A percentile compares a stretch with the other conserved stretches of the same genome.
Conservation (phyloP, 371 early-diverging fungal genomes). For the Mortierella sp. region DNA sequence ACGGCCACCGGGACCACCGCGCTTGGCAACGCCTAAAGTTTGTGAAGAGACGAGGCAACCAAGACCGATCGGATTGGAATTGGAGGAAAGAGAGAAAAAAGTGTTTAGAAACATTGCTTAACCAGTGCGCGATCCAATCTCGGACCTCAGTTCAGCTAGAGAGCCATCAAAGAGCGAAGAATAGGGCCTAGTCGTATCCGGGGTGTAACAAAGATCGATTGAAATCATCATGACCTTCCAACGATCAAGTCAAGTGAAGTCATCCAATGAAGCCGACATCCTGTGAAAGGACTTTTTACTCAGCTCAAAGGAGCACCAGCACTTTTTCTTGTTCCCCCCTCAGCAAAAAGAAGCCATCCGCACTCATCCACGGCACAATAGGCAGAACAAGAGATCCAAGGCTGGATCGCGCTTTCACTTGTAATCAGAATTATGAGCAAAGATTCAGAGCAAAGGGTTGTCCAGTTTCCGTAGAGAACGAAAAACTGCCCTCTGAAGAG, state of each 20-base stretch:
- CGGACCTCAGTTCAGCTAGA: no score
- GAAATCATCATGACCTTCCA: no score
- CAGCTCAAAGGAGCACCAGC: not conserved
- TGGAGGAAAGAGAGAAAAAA: not conserved
- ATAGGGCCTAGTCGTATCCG: constrained; percentile 7
- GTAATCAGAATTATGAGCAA: constrained; percentile 29
- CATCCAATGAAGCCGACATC: constrained; percentile 5
- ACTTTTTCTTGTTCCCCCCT: not conserved
- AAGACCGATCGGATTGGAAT: not conserved
- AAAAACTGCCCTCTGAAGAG: not conserved
- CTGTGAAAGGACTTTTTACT: no score
- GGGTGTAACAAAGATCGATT: constrained; percentile 45
- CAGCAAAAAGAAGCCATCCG: not conserved
- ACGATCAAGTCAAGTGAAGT: no score
- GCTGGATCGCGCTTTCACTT: constrained; percentile 45
- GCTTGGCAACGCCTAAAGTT: constrained; percentile 55
- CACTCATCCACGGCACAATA: not conserved
- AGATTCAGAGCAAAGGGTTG: not conserved
- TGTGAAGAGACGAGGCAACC: not conserved
- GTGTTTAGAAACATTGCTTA: constrained; percentile 1
- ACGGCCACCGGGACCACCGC: constrained; percentile 71
- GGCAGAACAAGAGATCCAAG: constrained; percentile 6
- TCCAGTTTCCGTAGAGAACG: not conserved
- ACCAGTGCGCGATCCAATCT: no score
- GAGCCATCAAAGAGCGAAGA: no score